Conservation (phyloP, 176 grass and related monocot genomes). For the Eleusine indica region DNA sequence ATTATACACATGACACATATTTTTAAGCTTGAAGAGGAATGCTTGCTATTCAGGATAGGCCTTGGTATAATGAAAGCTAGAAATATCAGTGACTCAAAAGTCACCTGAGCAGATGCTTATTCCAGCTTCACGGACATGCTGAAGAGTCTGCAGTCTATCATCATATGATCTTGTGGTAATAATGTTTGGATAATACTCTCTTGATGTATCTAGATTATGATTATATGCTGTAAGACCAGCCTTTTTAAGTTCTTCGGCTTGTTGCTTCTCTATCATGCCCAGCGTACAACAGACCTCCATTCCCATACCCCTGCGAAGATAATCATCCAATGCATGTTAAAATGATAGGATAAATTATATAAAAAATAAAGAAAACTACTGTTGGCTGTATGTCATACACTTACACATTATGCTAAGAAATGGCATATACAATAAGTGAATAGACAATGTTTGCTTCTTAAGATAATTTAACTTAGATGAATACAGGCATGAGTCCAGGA, state of each 20-base stretch:
- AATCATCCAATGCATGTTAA: conserved; percentile 1
- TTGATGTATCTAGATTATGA: conserved; percentile 99
- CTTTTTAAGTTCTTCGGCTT: conserved; percentile 91
- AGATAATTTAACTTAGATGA: neutral
- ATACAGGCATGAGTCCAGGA: neutral
- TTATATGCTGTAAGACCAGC: conserved; percentile 99
- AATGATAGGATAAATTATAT: conserved; percentile 14
- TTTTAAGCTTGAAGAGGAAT: neutral
- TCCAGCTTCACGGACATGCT: conserved; percentile 91
- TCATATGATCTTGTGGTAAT: conserved; percentile 97
- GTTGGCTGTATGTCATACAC: neutral
- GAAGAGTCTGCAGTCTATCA: conserved; percentile 85
- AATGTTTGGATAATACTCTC: conserved; percentile 99
- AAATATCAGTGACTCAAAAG: conserved; percentile 17
- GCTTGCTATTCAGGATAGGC: neutral
- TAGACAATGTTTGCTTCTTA: neutral
- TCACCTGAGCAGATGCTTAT: conserved; percentile 91
- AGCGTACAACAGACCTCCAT: conserved; percentile 99
- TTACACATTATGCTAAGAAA: conserved; percentile 14
- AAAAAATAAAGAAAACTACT: conserved; percentile 2
- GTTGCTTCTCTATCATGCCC: conserved; percentile 99
- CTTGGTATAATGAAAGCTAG: neutral
- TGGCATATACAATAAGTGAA: neutral
- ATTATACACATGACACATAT: conserved; percentile 5
- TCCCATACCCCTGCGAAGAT: conserved; percentile 75